Evolutionary conservation across 345 rosid genomes (phyloP), one percentile per base, ranked within the genome.

Genomic region (Citrus cavaleriei): DNA sequence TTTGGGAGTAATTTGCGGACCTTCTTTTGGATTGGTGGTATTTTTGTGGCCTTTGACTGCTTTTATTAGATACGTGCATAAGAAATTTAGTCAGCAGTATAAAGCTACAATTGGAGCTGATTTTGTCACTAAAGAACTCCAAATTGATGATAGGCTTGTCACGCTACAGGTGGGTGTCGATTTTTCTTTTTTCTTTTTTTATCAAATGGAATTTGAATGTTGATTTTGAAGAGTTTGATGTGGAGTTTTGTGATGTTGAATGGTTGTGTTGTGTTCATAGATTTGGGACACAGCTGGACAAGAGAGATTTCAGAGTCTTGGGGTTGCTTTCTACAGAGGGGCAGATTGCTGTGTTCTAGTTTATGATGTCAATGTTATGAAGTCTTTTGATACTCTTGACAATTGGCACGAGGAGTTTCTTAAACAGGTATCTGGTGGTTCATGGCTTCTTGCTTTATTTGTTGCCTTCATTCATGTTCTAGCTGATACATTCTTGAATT

Each of bases 261-360:
- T 81, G 70, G 75, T 32, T 13, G 10, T 54, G 27, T 38, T 77
- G 22, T 54, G 40, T 74, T 25, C 32, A 49, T 86, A 95, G 99
- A 91, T 95, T 88, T 95, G 99, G 99, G 99, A 95, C 86, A 95
- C 99, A 6, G 98, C 99, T 57, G 98, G 98, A 59, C 99, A 93
- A 87, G 99, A 95, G 73, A 85, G 98, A 54, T 95, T 95, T 82
- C 98, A 93, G 91, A 91, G 96, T 85, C 97, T 95, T 42, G 98
- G 99, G 35, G 98, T 92, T 75, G 99, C 99, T 6, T 95, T 95
- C 84, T 95, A 95, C 74, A 89, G 98, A 83, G 99, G 99, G 51
- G 98, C 98, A 1, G 98, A 95, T 85, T 95, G 98, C 79, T 95
- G 98, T 73, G 98, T 93, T 57, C 85, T 95, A 1, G 98, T 93